These are phyloP conservation scores for Nemania abortiva DNA, from an alignment of 2,329 filamentous ascomycete genomes.

Conservation along the genomic window DNA sequence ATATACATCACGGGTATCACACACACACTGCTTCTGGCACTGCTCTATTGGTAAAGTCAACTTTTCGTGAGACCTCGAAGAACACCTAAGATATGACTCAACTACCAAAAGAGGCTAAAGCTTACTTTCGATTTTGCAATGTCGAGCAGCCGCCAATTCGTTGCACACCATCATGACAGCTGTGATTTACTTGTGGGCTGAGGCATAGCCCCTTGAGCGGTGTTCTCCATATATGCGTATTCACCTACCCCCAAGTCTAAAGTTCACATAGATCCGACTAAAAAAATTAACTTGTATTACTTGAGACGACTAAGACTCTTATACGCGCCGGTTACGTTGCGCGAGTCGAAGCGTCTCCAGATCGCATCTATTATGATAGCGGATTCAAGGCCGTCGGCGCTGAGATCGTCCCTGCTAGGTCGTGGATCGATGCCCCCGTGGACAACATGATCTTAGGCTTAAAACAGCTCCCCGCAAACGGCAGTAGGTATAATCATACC, in stretches of 20 bases:
- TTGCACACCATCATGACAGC: conserved; percentile 19
- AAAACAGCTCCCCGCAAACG: conserved; percentile 28
- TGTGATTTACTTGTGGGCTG: conserved; percentile 28
- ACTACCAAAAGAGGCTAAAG: conserved; percentile 5
- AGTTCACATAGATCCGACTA: conserved; percentile 22
- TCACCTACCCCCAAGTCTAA: conserved; percentile 9
- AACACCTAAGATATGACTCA: conserved; percentile 2
- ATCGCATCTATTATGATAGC: conserved; percentile 21
- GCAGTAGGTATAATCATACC: conserved; percentile 5
- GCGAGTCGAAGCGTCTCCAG: conserved; percentile 8
- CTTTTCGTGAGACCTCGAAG: not conserved
- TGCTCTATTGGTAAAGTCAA: not conserved
- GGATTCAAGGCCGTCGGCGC: conserved; percentile 22
- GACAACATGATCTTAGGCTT: conserved; percentile 26
- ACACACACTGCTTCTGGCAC: not conserved
- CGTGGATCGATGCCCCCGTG: conserved; percentile 20
- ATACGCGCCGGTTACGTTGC: conserved; percentile 25
- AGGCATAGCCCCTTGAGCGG: conserved; percentile 31
- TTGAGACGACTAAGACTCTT: conserved; percentile 29
- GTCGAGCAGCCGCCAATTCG: conserved; percentile 13
- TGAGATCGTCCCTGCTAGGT: conserved; percentile 24
- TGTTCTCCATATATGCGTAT: conserved; percentile 24
- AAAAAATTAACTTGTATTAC: conserved; percentile 22
- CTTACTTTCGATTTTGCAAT: conserved; percentile 12
- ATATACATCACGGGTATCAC: not conserved